Percentiles rank a stretch among this genome's conserved stretches.
Conservation (phyloP, 306 rosid genomes). For the Vigna hirtella region DNA sequence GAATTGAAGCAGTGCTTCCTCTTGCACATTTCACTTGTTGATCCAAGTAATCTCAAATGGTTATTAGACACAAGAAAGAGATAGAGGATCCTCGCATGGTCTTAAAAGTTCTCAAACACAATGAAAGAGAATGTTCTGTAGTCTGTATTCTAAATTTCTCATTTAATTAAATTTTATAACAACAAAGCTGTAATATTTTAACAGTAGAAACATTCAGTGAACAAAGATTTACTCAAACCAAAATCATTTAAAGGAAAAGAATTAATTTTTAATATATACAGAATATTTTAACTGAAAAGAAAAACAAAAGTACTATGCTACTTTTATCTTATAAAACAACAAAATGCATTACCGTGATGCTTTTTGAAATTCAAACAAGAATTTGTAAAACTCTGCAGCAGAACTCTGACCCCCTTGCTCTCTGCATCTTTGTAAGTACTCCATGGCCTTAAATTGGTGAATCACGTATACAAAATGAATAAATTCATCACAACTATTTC, state of each 20-base stretch:
- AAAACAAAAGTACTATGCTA: background rate
- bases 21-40: background rate
- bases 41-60: background rate
- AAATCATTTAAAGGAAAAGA: background rate
- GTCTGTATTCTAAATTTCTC: background rate
- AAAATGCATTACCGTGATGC: constrained; percentile 71
- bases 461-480: constrained; percentile 39
- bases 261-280: constrained; percentile 12
- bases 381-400: constrained; percentile 61
- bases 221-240: constrained; percentile 7
- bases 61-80: background rate
- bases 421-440: constrained; percentile 75
- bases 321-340: background rate
- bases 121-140: background rate
- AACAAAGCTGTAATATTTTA: constrained; percentile 1
- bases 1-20: constrained; percentile 1
- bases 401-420: constrained; percentile 74
- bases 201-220: background rate
- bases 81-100: background rate
- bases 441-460: constrained; percentile 76
- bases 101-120: constrained; percentile 4
- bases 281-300: constrained; percentile 21
- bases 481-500: constrained; percentile 23
- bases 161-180: background rate
- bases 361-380: constrained; percentile 84